Percentiles rank a stretch among this genome's conserved stretches.
These are phyloP conservation scores for Pseudogymnoascus sp. DNA, from an alignment of 2,329 filamentous ascomycete species.

Conservation along the genomic window DNA sequence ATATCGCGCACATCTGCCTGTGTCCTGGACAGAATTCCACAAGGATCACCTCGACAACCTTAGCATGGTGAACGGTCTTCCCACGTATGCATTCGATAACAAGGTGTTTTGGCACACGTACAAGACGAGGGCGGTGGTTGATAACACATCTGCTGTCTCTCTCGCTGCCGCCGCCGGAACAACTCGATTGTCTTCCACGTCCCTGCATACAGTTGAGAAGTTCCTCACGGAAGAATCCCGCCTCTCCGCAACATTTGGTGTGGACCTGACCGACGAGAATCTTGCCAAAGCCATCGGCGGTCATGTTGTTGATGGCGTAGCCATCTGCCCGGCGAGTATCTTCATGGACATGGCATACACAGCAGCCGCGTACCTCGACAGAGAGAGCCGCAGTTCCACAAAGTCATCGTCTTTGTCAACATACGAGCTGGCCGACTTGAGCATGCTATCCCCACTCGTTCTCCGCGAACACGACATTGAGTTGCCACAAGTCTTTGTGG, in stretches of 20 bases:
- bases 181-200: background rate
- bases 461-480: background rate
- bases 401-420: background rate
- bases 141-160: background rate
- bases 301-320: conserved; percentile 19
- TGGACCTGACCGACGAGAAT: background rate
- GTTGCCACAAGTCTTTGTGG: background rate
- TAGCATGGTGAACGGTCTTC: conserved; percentile 44
- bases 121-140: background rate
- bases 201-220: background rate
- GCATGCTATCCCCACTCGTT: background rate
- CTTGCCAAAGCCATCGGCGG: conserved; percentile 13
- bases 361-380: conserved; percentile 9
- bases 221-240: background rate
- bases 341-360: conserved; percentile 24
- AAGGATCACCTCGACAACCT: conserved; percentile 45
- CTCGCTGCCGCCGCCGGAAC: background rate
- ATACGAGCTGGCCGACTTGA: background rate
- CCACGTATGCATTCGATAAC: conserved; percentile 54
- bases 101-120: conserved; percentile 44
- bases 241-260: background rate
- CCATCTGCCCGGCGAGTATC: conserved; percentile 23
- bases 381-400: background rate
- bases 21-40: conserved; percentile 54
- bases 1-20: conserved; percentile 41